phyloP scores from a whole-genome alignment of 441 rosid species.

The Omphalea diandra region DNA sequence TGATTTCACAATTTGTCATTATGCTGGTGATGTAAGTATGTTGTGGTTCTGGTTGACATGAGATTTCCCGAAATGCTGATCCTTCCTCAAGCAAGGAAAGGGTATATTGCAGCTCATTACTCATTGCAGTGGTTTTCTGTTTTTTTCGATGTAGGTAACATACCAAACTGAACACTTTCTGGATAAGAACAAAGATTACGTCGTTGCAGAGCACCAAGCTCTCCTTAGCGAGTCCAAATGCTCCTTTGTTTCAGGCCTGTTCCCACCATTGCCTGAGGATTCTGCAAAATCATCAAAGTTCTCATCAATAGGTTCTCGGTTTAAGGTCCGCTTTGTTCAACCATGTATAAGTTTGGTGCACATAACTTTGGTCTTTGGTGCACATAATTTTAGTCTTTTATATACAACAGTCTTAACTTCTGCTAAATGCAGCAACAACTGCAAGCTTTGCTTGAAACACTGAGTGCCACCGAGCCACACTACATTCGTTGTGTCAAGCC shows the following conservation, averaged over 20 bases:
- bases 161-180: slow-evolving; percentile 90
- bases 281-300: slow-evolving; percentile 90
- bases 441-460: slow-evolving; percentile 87
- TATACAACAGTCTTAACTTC: slow-evolving; percentile 12
- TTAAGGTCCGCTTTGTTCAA: slow-evolving; percentile 87
- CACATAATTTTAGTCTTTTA: slow-evolving; percentile 21
- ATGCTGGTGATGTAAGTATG: slow-evolving; percentile 94
- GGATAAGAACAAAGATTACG: slow-evolving; percentile 98
- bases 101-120: slow-evolving; percentile 6
- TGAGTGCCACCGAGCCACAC: slow-evolving; percentile 91
- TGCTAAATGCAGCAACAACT: slow-evolving; percentile 82
- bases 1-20: slow-evolving; percentile 88
- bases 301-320: slow-evolving; percentile 88
- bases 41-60: slow-evolving; percentile 14
- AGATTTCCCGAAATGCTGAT: slow-evolving; percentile 11
- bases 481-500: slow-evolving; percentile 96
- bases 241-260: slow-evolving; percentile 78
- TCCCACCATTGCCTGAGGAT: slow-evolving; percentile 79
- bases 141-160: slow-evolving; percentile 60
- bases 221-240: slow-evolving; percentile 73
- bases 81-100: slow-evolving; percentile 14
- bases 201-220: slow-evolving; percentile 92
- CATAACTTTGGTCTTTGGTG: slow-evolving; percentile 10
- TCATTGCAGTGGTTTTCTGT: neutral
- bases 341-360: slow-evolving; percentile 14